Evolutionary conservation across 257 asterid genomes (phyloP), one percentile per base, ranked within the genome.

Genomic region (Lycium ferocissimum): DNA sequence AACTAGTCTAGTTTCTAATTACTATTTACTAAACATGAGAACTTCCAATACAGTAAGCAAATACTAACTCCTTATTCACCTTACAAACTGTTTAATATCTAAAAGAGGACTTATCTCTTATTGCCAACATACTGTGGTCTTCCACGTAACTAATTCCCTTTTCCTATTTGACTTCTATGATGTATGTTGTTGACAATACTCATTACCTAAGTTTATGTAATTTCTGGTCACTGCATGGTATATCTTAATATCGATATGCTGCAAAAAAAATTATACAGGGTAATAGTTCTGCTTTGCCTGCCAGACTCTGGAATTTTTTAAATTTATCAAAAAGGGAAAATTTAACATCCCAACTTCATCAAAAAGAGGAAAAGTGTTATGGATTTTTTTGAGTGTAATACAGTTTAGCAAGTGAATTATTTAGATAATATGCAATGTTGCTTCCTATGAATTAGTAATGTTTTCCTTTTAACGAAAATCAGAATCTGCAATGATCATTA

Each of bases 1-100:
- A 73, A 73, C n/a, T 73, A 73, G 43, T 73, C n/a, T 73, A 11
- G 81, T 73, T 49, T 73, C 59, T 73, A 73, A 73, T 14, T 47
- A 47, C 59, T 73, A 47, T 45, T 14, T 47, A 47, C 59, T 47
- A 45, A 20, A 75, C 58, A 73, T 47, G 61, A 75, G n/a, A 75
- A 47, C 59, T 49, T 75, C 15, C 40, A 66, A 20, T 35, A 47
- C 40, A 75, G 81, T 75, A 12, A 73, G n/a, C 15, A 73, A 47
- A 45, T n/a, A 33, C 73, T 66, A 49, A 73, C 40, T 38, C 43
- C 61, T 75, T 75, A 75, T 20, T 75, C 81, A 22, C 37, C 81
- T 75, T 75, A n/a, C 81, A 20, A 73, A 47, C 11, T 47, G 20
- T 45, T 47, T 26, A 73, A 15, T 13, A 73, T 73, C 80, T 45